Evolutionary conservation across 257 asterid genomes (phyloP).

Genomic region (Forsythia suspensa): DNA sequence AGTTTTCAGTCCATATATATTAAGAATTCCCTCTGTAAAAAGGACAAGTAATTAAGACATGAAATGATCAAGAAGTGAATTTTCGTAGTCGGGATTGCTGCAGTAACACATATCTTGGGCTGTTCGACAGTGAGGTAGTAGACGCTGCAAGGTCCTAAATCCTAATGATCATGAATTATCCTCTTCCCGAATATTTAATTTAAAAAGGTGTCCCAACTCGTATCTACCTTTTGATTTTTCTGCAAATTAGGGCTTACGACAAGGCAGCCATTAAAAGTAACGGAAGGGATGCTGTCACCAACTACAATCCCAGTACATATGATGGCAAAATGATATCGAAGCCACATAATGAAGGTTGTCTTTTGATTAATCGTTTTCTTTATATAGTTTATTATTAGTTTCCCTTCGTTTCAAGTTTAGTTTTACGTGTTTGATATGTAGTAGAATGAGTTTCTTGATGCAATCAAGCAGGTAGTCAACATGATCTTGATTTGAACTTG

Average conservation of each 20-base stretch:
- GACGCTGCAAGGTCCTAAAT: conserved; percentile 51
- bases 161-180: conserved; percentile 27
- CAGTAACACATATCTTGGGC: conserved; percentile 48
- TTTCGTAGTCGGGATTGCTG: conserved; percentile 38
- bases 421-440: not conserved
- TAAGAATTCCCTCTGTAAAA: not conserved
- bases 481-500: conserved; percentile 70
- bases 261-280: conserved; percentile 68
- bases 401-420: not conserved
- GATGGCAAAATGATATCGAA: conserved; percentile 30
- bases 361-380: not conserved
- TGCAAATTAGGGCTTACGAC: conserved; percentile 69
- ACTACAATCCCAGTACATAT: conserved; percentile 58
- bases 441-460: conserved; percentile 10
- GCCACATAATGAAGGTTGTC: conserved; percentile 40
- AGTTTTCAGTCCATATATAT: not conserved
- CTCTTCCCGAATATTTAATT: conserved; percentile 27
- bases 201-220: conserved; percentile 27
- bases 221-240: conserved; percentile 31
- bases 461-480: conserved; percentile 35
- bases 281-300: conserved; percentile 71
- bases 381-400: not conserved
- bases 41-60: not conserved
- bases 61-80: not conserved
- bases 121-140: conserved; percentile 45